A percentile compares a stretch with the other conserved stretches of the same genome.
Evolutionary conservation across 179 eudicot species (phyloP).

Genomic region (Beta corolliflora): DNA sequence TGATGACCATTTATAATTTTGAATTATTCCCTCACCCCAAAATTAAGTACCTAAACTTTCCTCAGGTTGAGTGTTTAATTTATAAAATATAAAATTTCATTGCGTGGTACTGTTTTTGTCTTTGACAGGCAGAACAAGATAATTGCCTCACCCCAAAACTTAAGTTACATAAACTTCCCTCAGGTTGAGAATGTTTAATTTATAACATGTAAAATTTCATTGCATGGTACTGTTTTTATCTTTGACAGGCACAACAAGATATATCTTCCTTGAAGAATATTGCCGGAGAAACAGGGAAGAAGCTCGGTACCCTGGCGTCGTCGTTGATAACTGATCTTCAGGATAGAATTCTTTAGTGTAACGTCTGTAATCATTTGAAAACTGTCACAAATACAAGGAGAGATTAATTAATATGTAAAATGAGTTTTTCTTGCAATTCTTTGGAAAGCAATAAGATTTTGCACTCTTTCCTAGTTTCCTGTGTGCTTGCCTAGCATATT

Average conservation of each 20-base stretch:
- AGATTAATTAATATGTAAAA: conserved; percentile 36
- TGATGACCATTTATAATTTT: not conserved
- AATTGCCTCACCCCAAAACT: no score
- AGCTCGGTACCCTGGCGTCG: conserved; percentile 75
- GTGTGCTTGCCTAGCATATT: conserved; percentile 15
- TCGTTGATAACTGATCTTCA: conserved; percentile 71
- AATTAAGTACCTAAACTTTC: not conserved
- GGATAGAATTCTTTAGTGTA: conserved; percentile 71
- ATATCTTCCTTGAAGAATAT: conserved; percentile 85
- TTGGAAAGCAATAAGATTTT: conserved; percentile 30
- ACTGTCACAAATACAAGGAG: conserved; percentile 21
- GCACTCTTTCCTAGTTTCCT: conserved; percentile 10
- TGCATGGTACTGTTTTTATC: conserved; percentile 4
- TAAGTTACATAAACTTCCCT: not conserved
- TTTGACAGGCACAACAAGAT: conserved; percentile 88
- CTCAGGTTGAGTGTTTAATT: no score
- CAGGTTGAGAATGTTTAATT: not conserved
- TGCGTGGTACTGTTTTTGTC: no score
- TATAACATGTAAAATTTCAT: not conserved
- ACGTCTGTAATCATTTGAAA: conserved; percentile 26
- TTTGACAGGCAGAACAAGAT: no score
- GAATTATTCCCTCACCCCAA: not conserved
- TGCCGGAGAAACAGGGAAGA: conserved; percentile 97
- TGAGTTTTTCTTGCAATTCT: conserved; percentile 31
- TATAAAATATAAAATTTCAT: no score